These are phyloP conservation scores for Hippophae tibetana DNA, from an alignment of 306 rosid species.

Conservation along the genomic window DNA sequence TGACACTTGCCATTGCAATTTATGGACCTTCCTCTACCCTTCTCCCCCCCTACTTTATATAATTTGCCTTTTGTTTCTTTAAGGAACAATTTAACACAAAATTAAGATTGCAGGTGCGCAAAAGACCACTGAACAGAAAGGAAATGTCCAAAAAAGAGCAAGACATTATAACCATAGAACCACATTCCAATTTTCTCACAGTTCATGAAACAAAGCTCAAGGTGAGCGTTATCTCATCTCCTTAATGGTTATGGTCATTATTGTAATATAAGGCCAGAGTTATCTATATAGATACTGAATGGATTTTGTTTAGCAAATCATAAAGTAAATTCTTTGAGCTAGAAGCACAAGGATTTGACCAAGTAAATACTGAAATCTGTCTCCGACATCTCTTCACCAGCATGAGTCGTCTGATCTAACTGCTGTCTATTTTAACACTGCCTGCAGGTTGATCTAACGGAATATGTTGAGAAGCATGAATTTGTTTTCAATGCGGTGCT, in stretches of 20 bases:
- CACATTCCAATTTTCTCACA: constrained; percentile 57
- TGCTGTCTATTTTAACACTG: constrained; percentile 17
- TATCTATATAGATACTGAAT: neutral
- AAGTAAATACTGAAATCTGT: no score
- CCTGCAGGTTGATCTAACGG: constrained; percentile 73
- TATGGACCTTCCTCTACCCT: neutral
- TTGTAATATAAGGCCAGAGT: neutral
- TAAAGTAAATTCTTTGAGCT: neutral
- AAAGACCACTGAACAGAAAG: constrained; percentile 72
- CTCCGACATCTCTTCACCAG: neutral
- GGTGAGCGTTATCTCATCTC: constrained; percentile 30
- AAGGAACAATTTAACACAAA: neutral
- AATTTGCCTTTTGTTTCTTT: neutral
- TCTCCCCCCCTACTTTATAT: neutral
- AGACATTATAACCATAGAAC: constrained; percentile 54
- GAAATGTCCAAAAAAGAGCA: constrained; percentile 73
- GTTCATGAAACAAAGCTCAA: constrained; percentile 81
- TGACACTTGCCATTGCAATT: neutral
- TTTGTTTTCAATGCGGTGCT: constrained; percentile 73
- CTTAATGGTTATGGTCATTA: constrained; percentile 6
- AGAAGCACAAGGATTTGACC: no score
- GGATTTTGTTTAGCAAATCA: constrained; percentile 7
- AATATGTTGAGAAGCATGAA: constrained; percentile 62
- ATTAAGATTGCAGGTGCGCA: constrained; percentile 53
- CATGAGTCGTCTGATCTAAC: neutral